phyloP scores from a whole-genome alignment of 805 yeast species.

The Blastobotrys parvus region DNA sequence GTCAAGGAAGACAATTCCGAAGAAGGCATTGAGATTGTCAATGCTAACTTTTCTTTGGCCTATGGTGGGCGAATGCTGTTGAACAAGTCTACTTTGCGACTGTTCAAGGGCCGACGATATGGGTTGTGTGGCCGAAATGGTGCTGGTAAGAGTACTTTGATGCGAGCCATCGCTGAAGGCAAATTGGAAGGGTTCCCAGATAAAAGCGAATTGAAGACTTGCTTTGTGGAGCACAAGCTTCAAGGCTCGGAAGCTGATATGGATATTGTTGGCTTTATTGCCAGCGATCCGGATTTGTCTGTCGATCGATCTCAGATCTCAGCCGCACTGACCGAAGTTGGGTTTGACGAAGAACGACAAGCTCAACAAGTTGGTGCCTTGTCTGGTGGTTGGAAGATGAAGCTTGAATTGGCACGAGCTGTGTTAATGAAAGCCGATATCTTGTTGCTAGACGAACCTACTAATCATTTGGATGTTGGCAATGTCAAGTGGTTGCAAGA shows the following conservation, averaged over 20 bases:
- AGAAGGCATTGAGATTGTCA: slow-evolving; percentile 86
- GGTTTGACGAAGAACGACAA: slow-evolving; percentile 85
- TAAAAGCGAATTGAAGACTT: slow-evolving; percentile 74
- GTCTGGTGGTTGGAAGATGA: slow-evolving; percentile 99
- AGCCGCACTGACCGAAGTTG: slow-evolving; percentile 71
- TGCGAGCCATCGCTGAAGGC: slow-evolving; percentile 95
- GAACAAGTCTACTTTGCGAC: slow-evolving; percentile 82
- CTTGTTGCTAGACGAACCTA: slow-evolving; percentile 91
- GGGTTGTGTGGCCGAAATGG: slow-evolving; percentile 98
- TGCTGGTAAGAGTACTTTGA: slow-evolving; percentile 95
- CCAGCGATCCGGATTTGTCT: slow-evolving; percentile 73
- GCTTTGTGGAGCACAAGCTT: slow-evolving; percentile 94
- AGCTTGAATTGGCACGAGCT: slow-evolving; percentile 95
- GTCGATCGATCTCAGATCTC: slow-evolving; percentile 67
- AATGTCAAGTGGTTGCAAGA: slow-evolving; percentile 93
- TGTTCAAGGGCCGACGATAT: slow-evolving; percentile 90
- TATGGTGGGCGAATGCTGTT: slow-evolving; percentile 96
- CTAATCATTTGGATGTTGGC: slow-evolving; percentile 91
- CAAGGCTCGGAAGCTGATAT: slow-evolving; percentile 92
- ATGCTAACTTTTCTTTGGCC: slow-evolving; percentile 90
- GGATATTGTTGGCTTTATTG: slow-evolving; percentile 83
- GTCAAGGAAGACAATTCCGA: slow-evolving; percentile 52
- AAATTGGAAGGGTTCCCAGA: slow-evolving; percentile 97
- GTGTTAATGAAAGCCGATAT: slow-evolving; percentile 97
- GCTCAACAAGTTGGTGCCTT: slow-evolving; percentile 86